phyloP scores from a whole-genome alignment of 2,329 filamentous ascomycete genomes.

The Xylaria sp. region DNA sequence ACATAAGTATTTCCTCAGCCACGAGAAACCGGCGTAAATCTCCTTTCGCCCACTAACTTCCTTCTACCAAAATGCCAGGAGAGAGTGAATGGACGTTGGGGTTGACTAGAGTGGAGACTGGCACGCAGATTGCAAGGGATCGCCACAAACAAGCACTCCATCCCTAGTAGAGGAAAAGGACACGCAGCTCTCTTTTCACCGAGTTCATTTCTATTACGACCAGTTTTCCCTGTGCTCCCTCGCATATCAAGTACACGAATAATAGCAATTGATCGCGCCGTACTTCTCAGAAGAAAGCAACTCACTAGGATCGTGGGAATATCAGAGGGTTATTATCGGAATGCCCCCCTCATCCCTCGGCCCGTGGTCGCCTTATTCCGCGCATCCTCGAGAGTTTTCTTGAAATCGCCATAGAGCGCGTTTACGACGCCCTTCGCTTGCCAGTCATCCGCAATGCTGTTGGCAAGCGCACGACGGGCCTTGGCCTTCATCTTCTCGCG shows the following conservation, averaged over 20 bases:
- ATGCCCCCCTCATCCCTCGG: constrained; percentile 31
- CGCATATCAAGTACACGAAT: not conserved
- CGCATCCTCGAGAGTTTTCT: constrained; percentile 68
- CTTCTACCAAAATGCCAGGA: not conserved
- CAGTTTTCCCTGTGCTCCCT: not conserved
- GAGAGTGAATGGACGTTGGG: not conserved
- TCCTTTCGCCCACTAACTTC: not conserved
- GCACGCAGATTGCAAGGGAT: not conserved
- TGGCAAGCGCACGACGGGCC: constrained; percentile 69
- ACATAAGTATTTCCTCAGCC: not conserved
- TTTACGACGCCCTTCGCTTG: constrained; percentile 66
- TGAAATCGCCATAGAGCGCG: constrained; percentile 73
- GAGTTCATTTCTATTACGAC: not conserved
- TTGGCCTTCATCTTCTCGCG: constrained; percentile 70
- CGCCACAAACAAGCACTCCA: not conserved
- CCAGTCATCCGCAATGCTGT: constrained; percentile 74
- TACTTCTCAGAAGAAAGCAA: not conserved
- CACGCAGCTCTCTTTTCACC: not conserved
- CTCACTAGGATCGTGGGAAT: no score
- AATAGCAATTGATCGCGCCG: not conserved
- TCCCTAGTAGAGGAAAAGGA: not conserved
- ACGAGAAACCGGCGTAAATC: not conserved
- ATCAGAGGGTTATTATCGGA: constrained; percentile 14
- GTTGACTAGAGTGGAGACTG: not conserved
- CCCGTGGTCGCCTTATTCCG: constrained; percentile 57